Base-by-base conservation (phyloP, 208 protist genomes). In the Sergeia podlipaevii region DNA sequence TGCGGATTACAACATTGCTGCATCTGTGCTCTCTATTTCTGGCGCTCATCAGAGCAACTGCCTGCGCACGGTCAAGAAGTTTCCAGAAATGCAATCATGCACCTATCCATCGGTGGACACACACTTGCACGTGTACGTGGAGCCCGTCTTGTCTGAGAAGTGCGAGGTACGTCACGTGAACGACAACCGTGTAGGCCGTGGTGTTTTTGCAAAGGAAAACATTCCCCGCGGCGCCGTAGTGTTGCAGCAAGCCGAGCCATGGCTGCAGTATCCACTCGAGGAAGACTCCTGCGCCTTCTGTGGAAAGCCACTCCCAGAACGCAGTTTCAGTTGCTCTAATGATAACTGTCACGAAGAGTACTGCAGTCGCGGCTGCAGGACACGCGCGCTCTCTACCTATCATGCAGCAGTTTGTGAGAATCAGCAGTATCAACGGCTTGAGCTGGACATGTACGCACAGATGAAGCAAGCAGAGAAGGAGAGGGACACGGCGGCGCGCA, bases 311-410 rank as follows among this genome's bases (percentile, higher is more conserved):
- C 69, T 94, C 44, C 75, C 67, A n/a, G 75, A 81, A 39, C 83
- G 87, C 44, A 56, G 60, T 34, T 91, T 91, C 43, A 46, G 73
- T 2, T 94, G 87, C 55, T 24, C 41, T 15, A 91, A 94, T 54
- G 27, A 36, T 34, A 37, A 76, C 23, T 94, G 87, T 57, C 83
- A 91, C 63, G 87, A 94, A 57, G 83, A 94, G 70, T 94, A 94
- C 72, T 94, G 87, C 64, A 89, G 79, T 49, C 74, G 87, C 28
- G 83, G 91, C 38, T 94, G 87, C 54, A 70, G 87, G 15, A 52
- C 70, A 7, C 47, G 66, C 41, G 87, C 87, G 0, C 50, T 81
- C 49, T 36, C 64, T 7, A 58, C 62, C 23, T 94, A 94, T 56
- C 87, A 94, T 70, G 61, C 51, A 15, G 43, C 65, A 2, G 83